Evolutionary conservation across 176 grass and related monocot species (phyloP).

Genomic region (Musa beccarii): DNA sequence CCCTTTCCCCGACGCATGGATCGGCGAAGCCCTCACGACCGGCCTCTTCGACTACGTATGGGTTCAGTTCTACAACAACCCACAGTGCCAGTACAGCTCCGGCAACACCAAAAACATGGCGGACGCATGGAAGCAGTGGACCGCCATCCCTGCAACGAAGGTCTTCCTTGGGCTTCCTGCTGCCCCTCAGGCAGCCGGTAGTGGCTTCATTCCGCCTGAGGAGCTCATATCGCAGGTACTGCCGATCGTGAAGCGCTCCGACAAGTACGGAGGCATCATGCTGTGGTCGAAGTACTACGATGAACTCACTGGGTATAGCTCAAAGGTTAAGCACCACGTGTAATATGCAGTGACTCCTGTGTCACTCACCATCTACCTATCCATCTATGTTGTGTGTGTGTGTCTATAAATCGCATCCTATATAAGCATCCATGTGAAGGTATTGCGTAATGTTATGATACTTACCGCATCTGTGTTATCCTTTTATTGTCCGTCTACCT

Average conservation of each 20-base stretch:
- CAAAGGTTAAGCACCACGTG: conserved; percentile 33
- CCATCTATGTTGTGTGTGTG: background rate
- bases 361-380: too few species aligned
- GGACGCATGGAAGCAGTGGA: conserved; percentile 45
- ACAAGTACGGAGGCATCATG: conserved; percentile 74
- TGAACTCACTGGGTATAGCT: conserved; percentile 42
- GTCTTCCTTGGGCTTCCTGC: conserved; percentile 67
- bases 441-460: too few species aligned
- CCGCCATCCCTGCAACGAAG: conserved; percentile 22
- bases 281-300: conserved; percentile 66
- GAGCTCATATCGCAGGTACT: conserved; percentile 36
- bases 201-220: conserved; percentile 41
- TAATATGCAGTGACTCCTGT: background rate
- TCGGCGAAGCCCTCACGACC: conserved; percentile 35
- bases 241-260: conserved; percentile 34
- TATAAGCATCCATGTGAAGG: too few species aligned
- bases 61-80: conserved; percentile 25
- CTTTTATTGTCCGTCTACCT: too few species aligned
- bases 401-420: background rate
- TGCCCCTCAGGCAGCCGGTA: conserved; percentile 40
- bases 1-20: conserved; percentile 59
- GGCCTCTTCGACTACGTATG: conserved; percentile 26
- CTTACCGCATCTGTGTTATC: too few species aligned
- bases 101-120: conserved; percentile 16
- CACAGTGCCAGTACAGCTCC: conserved; percentile 21